Percentiles rank a stretch among this genome's conserved stretches.
Conservation (phyloP, 305 asterid genomes). For the Fraxinus floribunda region DNA sequence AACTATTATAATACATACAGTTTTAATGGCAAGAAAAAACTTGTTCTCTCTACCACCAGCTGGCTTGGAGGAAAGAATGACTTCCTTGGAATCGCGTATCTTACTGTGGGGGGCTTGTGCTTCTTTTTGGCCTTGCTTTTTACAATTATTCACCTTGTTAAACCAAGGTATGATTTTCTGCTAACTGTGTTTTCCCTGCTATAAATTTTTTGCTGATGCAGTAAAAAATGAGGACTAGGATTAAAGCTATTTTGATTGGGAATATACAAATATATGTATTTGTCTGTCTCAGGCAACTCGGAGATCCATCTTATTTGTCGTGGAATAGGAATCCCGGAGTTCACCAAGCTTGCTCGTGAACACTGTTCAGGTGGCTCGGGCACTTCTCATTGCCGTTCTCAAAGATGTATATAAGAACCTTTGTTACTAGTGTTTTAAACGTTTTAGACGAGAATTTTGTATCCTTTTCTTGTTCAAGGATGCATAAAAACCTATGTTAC, state of each 20-base stretch:
- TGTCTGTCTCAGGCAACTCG: conserved; percentile 74
- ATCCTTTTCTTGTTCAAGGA: not conserved
- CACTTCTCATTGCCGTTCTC: not conserved
- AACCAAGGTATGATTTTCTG: conserved; percentile 60
- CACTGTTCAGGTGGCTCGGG: not conserved
- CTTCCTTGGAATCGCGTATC: conserved; percentile 84
- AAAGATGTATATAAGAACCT: not conserved
- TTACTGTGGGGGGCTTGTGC: conserved; percentile 83
- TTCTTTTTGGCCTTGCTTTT: conserved; percentile 70
- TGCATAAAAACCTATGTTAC: not conserved
- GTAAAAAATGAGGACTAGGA: not conserved
- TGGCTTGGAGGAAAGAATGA: conserved; percentile 94
- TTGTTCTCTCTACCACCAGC: conserved; percentile 84
- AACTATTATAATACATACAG: conserved; percentile 79
- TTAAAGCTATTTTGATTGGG: not conserved
- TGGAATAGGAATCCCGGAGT: conserved; percentile 94
- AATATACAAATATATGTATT: not conserved
- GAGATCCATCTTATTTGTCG: conserved; percentile 90
- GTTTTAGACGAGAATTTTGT: not conserved
- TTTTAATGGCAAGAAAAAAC: conserved; percentile 82
- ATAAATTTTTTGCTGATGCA: not conserved
- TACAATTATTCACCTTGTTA: conserved; percentile 61
- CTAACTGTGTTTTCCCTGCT: not conserved
- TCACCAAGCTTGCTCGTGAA: conserved; percentile 30
- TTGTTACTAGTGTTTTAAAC: not conserved